Evolutionary conservation across 1,139 yeast species (phyloP).

Genomic region (Debaryomycetaceae sp.): DNA sequence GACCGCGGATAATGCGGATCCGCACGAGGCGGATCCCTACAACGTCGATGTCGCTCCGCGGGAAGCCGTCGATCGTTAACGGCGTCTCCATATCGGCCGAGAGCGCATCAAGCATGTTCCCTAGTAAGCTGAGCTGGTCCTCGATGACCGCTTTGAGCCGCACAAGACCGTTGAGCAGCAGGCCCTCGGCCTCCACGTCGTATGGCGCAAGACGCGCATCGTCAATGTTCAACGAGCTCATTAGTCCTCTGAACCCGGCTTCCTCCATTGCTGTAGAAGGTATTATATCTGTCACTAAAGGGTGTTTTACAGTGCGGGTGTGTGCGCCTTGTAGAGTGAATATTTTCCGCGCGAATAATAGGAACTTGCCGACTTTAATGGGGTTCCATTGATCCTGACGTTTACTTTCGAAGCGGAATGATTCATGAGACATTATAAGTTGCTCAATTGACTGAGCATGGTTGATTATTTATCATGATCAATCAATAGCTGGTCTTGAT

Average conservation of each 20-base stretch:
- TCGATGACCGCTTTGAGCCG: slow-evolving; percentile 23
- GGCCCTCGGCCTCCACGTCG: slow-evolving; percentile 9
- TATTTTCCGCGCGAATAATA: no score
- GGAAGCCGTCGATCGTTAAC: slow-evolving; percentile 69
- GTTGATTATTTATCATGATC: no score
- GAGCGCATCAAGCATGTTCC: slow-evolving; percentile 20
- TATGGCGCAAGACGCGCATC: slow-evolving; percentile 14
- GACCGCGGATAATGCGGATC: slow-evolving; percentile 50
- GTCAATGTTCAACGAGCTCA: slow-evolving; percentile 29
- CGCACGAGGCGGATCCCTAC: slow-evolving; percentile 53
- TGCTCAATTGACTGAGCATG: no score
- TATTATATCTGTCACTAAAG: no score
- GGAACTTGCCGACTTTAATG: no score
- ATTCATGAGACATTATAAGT: no score
- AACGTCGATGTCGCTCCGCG: slow-evolving; percentile 76
- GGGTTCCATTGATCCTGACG: no score
- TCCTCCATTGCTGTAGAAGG: slow-evolving; percentile 4
- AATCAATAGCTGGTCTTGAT: no score
- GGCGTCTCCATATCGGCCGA: slow-evolving; percentile 55
- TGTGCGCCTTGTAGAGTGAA: no score
- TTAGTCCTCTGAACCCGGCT: slow-evolving; percentile 25
- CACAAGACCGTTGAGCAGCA: slow-evolving; percentile 19
- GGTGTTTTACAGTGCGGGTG: no score
- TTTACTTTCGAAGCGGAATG: no score
- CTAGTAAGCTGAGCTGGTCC: slow-evolving; percentile 18